phyloP scores from a whole-genome alignment of 192 early-diverging fungal genomes.

The Fimicolochytrium jonesii region DNA sequence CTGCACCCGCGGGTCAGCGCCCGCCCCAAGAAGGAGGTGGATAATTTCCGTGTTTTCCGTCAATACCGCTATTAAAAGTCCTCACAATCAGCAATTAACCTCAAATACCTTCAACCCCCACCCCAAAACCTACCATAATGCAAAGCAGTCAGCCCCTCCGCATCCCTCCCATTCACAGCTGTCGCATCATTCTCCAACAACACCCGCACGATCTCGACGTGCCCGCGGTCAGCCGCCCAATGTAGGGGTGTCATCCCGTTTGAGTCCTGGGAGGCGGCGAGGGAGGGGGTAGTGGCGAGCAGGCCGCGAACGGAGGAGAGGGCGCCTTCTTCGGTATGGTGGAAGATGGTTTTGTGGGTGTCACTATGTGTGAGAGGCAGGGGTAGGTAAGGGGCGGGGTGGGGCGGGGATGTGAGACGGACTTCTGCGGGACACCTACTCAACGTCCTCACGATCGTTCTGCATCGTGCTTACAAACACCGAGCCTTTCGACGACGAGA shows the following conservation, averaged over 20 bases:
- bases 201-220: slow-evolving; percentile 6
- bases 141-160: slow-evolving; percentile 30
- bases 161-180: slow-evolving; percentile 19
- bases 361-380: slow-evolving; percentile 18
- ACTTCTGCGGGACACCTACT: slow-evolving; percentile 13
- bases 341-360: slow-evolving; percentile 22
- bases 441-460: not conserved
- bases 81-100: not conserved
- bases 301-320: slow-evolving; percentile 17
- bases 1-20: slow-evolving; percentile 9
- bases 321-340: slow-evolving; percentile 33
- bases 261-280: too few relatives aligned
- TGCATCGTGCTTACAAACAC: slow-evolving; percentile 26
- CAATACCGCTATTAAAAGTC: not conserved
- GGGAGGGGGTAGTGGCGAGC: not conserved
- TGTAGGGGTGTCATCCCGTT: slow-evolving; percentile 35
- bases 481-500: too few relatives aligned
- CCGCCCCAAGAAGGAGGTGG: slow-evolving; percentile 3
- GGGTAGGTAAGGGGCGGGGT: not conserved
- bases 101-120: not conserved
- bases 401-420: not conserved
- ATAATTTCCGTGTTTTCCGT: slow-evolving; percentile 8
- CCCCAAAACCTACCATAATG: slow-evolving; percentile 28
- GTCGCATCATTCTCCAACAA: slow-evolving; percentile 6
- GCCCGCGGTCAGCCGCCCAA: slow-evolving; percentile 36